Percentiles rank a stretch among this genome's conserved stretches.
Conservation (phyloP, 31 red algal species). For the Endocladia muricata region DNA sequence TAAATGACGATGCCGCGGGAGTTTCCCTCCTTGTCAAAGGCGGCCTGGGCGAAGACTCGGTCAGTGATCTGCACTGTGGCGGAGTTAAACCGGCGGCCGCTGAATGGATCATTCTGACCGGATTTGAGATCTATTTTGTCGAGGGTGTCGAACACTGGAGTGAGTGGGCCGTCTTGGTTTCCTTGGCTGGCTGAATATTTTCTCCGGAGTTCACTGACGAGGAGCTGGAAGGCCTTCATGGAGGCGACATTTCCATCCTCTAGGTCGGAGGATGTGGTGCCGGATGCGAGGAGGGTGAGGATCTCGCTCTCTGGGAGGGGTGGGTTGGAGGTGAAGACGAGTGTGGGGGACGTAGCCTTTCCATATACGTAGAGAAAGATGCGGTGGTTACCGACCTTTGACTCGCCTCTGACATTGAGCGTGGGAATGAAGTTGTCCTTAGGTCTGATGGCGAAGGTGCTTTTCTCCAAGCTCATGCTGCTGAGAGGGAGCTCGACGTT, state of each 20-base stretch:
- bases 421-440: neutral
- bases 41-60: neutral
- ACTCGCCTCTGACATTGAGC: neutral
- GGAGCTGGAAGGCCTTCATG: conserved; percentile 5
- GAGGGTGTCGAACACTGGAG: neutral
- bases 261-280: conserved; percentile 1
- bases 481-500: conserved; percentile 18
- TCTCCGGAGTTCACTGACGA: neutral
- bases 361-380: neutral
- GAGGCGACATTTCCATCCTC: conserved; percentile 9
- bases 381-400: neutral
- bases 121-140: neutral
- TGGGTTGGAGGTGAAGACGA: conserved; percentile 4
- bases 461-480: neutral
- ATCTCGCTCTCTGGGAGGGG: conserved; percentile 18
- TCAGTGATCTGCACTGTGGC: conserved; percentile 5
- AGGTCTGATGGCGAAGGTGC: neutral
- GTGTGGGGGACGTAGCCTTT: neutral
- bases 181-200: neutral
- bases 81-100: neutral
- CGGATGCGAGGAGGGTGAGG: conserved; percentile 15
- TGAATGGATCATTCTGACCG: neutral
- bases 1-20: conserved; percentile 15
- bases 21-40: neutral
- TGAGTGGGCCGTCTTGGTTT: neutral